Conservation (phyloP, 768 basidiomycete species). For the Serendipita sp. region DNA sequence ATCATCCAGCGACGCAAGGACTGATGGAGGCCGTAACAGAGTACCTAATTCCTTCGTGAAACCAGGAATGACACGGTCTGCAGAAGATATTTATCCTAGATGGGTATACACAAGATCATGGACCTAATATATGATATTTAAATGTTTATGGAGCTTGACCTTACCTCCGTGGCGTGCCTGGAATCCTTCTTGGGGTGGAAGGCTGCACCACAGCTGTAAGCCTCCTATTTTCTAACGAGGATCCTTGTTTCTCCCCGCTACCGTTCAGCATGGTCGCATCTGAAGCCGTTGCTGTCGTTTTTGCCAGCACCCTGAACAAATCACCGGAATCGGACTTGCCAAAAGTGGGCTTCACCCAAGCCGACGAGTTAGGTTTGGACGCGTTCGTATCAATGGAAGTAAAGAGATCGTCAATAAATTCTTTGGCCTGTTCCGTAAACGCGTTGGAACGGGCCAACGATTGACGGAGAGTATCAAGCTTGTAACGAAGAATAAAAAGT, state of each 20-base stretch:
- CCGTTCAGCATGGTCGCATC: background rate
- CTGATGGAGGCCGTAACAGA: too few species aligned
- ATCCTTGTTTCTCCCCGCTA: background rate
- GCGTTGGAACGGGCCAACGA: background rate
- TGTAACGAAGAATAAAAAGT: background rate
- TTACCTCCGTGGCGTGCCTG: background rate
- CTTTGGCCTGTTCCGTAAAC: conserved; percentile 1
- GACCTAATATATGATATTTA: too few species aligned
- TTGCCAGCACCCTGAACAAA: background rate
- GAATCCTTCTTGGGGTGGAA: background rate
- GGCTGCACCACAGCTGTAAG: background rate
- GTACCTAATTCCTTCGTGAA: too few species aligned
- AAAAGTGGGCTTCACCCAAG: background rate
- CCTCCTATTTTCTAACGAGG: background rate
- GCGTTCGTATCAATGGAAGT: background rate
- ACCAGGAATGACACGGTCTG: too few species aligned
- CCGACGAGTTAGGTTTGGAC: background rate
- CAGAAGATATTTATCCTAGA: too few species aligned
- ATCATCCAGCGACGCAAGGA: too few species aligned
- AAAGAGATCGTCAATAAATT: conserved; percentile 3
- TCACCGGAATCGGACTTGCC: background rate
- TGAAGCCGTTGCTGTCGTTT: background rate
- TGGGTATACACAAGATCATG: too few species aligned
- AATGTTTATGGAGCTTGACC: too few species aligned
- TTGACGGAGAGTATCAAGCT: background rate